Evolutionary conservation across 495 filamentous ascomycete genomes (phyloP).

Genomic region (Jackrogersella multiformis): DNA sequence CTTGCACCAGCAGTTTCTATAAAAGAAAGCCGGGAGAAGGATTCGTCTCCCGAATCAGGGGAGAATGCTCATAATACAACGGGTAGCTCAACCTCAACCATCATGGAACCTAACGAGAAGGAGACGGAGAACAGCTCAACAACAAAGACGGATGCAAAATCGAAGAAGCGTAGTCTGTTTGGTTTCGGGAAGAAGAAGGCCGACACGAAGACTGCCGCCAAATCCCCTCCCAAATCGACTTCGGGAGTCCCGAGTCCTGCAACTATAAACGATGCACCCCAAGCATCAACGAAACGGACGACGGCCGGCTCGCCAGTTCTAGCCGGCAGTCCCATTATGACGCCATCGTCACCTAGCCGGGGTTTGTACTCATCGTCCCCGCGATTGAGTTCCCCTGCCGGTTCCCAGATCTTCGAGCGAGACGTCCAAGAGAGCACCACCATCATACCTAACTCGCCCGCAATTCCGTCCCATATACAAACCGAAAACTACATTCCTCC

Average conservation of each 20-base stretch:
- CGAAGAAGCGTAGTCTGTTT: constrained; percentile 64
- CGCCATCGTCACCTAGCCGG: constrained; percentile 61
- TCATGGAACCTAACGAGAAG: constrained; percentile 41
- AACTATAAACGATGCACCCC: constrained; percentile 35
- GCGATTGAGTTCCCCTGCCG: constrained; percentile 69
- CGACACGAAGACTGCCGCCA: constrained; percentile 55
- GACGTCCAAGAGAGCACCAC: constrained; percentile 81
- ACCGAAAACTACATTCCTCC: constrained; percentile 93
- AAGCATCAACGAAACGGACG: constrained; percentile 41
- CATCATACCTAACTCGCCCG: constrained; percentile 71
- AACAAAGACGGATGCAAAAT: constrained; percentile 48
- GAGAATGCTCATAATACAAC: constrained; percentile 40
- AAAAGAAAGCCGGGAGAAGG: constrained; percentile 35
- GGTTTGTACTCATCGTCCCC: constrained; percentile 66
- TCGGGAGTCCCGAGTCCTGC: constrained; percentile 42
- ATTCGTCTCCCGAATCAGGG: constrained; percentile 12
- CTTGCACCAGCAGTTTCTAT: constrained; percentile 36
- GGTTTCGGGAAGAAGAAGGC: constrained; percentile 74
- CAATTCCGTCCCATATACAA: constrained; percentile 86
- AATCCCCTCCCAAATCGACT: constrained; percentile 42
- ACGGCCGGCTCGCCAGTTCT: constrained; percentile 58
- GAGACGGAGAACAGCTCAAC: constrained; percentile 46
- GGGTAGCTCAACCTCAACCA: constrained; percentile 51
- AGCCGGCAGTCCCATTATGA: constrained; percentile 54
- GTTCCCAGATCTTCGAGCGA: constrained; percentile 92